phyloP scores from a whole-genome alignment of 208 protist genomes.

The Porcisia hertigi region DNA sequence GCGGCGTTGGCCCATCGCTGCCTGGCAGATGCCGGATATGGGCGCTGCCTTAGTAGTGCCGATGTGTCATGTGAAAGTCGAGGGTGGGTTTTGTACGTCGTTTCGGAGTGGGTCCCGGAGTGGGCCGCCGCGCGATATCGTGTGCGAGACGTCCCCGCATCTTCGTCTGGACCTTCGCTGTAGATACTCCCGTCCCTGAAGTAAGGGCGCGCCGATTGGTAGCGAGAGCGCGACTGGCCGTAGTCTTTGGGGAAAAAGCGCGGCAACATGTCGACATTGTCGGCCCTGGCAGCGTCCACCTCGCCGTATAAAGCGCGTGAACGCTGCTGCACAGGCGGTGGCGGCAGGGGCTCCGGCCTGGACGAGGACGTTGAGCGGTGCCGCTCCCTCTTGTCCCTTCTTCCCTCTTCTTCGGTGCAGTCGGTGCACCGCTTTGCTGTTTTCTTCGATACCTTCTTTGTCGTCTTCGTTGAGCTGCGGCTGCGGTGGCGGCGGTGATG shows the following conservation, averaged over 20 bases:
- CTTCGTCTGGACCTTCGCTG: neutral
- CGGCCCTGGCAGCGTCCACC: neutral
- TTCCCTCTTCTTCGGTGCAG: slow-evolving; percentile 1
- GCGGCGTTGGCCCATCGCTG: slow-evolving; percentile 9
- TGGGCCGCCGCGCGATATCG: neutral
- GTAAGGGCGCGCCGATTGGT: neutral
- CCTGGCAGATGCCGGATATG: neutral
- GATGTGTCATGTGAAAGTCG: neutral
- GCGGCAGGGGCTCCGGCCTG: slow-evolving; percentile 5
- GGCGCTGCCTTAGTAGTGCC: neutral
- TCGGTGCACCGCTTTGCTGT: neutral
- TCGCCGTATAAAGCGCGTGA: neutral
- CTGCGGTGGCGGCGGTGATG: slow-evolving; percentile 4
- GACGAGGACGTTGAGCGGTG: slow-evolving; percentile 1
- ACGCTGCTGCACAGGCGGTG: neutral
- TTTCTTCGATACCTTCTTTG: neutral
- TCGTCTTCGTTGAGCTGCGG: neutral
- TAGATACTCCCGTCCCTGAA: slow-evolving; percentile 1
- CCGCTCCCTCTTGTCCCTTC: slow-evolving; percentile 14
- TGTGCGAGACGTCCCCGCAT: neutral
- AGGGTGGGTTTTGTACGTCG: neutral
- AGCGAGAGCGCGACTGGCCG: neutral
- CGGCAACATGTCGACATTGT: neutral
- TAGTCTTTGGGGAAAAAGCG: neutral
- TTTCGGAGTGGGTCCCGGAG: neutral